Percentiles rank a stretch among this genome's conserved stretches.
These are phyloP conservation scores for Ogataea dorogensis DNA, from an alignment of 805 yeast species.

Conservation along the genomic window DNA sequence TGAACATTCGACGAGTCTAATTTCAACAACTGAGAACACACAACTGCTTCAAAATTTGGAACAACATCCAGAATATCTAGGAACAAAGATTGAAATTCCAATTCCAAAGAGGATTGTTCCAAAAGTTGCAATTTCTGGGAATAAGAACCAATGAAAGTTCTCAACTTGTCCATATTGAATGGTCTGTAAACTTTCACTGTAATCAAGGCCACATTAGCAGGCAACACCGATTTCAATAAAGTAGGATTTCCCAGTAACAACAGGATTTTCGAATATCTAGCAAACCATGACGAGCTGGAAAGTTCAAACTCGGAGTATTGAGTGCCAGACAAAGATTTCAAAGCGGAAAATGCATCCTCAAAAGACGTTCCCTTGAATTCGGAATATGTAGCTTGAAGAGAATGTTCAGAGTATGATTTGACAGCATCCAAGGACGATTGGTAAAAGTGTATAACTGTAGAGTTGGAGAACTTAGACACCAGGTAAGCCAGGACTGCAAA, in stretches of 20 bases:
- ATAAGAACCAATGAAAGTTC: constrained; percentile 51
- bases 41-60: constrained; percentile 47
- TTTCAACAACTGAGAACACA: constrained; percentile 53
- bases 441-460: constrained; percentile 72
- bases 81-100: constrained; percentile 44
- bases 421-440: constrained; percentile 10
- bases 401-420: constrained; percentile 7
- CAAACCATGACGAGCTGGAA: constrained; percentile 27
- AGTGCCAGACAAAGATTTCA: constrained; percentile 28
- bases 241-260: constrained; percentile 61
- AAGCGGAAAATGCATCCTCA: constrained; percentile 33
- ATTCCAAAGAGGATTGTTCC: constrained; percentile 55
- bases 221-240: constrained; percentile 12
- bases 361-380: constrained; percentile 31
- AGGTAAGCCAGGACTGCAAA: constrained; percentile 59
- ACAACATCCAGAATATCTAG: constrained; percentile 71
- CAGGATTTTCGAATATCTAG: constrained; percentile 39
- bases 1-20: constrained; percentile 41
- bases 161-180: constrained; percentile 54
- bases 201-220: constrained; percentile 43
- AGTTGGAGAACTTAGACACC: constrained; percentile 45
- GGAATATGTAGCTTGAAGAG: constrained; percentile 14
- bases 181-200: constrained; percentile 72
- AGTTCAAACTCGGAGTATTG: constrained; percentile 42
- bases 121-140: constrained; percentile 54